Evolutionary conservation across 1,284 basidiomycete species (phyloP).

Genomic region (Phellinidium pouzarii): DNA sequence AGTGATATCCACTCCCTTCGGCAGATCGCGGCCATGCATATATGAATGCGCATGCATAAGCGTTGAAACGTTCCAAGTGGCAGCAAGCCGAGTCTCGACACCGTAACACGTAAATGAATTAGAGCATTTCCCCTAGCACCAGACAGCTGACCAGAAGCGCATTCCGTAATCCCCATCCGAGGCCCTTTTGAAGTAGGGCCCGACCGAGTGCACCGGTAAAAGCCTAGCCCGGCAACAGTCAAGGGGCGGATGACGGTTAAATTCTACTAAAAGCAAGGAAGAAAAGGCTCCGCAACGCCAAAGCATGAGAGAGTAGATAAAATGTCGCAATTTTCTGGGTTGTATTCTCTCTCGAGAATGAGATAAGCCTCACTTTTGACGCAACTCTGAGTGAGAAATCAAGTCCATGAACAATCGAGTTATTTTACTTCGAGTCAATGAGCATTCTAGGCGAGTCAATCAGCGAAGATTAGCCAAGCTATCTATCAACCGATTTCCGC

Average conservation of each 20-base stretch:
- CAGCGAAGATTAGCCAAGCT: no score
- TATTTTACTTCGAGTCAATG: no score
- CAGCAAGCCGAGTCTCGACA: not conserved
- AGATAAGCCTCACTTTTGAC: not conserved
- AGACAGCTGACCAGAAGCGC: not conserved
- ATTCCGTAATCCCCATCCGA: not conserved
- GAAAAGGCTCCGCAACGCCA: not conserved
- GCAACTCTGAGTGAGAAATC: not conserved
- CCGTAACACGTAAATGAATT: not conserved
- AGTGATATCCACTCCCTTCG: not conserved
- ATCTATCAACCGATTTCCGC: no score
- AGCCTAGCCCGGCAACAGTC: not conserved
- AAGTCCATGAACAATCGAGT: no score
- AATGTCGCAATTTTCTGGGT: not conserved
- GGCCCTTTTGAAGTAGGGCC: not conserved
- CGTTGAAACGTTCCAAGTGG: conserved; percentile 4
- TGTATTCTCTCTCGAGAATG: not conserved
- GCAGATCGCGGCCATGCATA: conserved; percentile 1
- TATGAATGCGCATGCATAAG: not conserved
- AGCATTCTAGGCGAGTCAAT: no score
- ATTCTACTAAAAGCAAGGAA: not conserved
- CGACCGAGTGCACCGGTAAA: not conserved
- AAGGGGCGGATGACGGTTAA: not conserved
- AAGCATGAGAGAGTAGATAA: not conserved
- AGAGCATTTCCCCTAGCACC: not conserved